Evolutionary conservation across 345 rosid genomes (phyloP), one percentile per base, ranked within the genome.

Genomic region (Populus alba): DNA sequence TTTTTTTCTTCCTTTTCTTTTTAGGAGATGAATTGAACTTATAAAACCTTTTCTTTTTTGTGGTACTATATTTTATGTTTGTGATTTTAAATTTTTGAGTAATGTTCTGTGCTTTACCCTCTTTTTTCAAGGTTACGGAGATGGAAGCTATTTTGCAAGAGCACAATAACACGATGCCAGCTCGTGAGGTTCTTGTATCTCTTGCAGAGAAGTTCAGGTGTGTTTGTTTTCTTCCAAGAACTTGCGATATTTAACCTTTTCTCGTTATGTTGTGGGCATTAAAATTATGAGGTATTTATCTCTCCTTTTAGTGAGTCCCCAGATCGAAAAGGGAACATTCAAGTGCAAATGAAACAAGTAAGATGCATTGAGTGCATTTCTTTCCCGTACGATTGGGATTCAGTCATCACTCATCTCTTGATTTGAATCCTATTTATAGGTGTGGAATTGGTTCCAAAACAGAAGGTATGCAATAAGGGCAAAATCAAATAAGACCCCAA

Each of bases 391-490:
- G 45, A 7, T 66, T 29, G 39, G 67, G 17, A 76, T 29, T 38
- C 43, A 7, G 51, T 83, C 16, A 10, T 13, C 70, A 45, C 82
- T 53, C 49, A 20, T 70, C n/a, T 66, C 72, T 49, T 31, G 73
- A 73, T 70, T 39, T 71, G 25, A 20, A 23, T 65, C 45, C 74
- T 43, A 66, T 22, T 85, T 70, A 33, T 79, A 97, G 99, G 89
- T 97, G 62, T 97, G 99, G 97, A 97, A 97, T 82, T 97, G 99
- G 99, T 97, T 97, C 87, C 99, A 97, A 83, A 97, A 97, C 83
- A 97, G 87, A 87, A 90, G 99, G 39, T 97, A 94, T 87, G 94
- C 99, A 53, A 83, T 94, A 68, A 88, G 99, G 79, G 97, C 98
- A 38, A 97, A 90, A 86, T 80, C 94, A 45, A 87, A 82, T 75